Evolutionary conservation across 176 grass and related monocot species (phyloP).

Genomic region (Typha latifolia): DNA sequence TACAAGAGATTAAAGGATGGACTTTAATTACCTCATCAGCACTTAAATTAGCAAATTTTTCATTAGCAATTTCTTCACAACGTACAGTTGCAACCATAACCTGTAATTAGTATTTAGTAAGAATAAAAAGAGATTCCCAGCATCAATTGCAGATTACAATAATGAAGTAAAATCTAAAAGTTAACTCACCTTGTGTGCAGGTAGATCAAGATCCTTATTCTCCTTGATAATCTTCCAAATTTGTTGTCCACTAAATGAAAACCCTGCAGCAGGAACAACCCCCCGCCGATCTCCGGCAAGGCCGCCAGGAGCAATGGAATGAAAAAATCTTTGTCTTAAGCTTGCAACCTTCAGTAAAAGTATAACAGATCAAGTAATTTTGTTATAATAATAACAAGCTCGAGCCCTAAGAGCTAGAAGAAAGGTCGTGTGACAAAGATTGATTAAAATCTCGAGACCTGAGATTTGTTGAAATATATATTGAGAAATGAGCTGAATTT

Average conservation of each 20-base stretch:
- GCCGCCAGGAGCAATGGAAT: constrained; percentile 90
- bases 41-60: constrained; percentile 70
- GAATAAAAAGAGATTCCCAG: not conserved
- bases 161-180: not conserved
- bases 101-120: constrained; percentile 25
- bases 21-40: constrained; percentile 54
- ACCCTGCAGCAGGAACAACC: constrained; percentile 92
- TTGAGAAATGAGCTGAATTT: no score
- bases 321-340: constrained; percentile 93
- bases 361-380: constrained; percentile 6
- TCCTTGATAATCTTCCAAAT: constrained; percentile 99
- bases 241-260: constrained; percentile 89
- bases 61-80: constrained; percentile 95
- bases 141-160: not conserved
- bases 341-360: constrained; percentile 46
- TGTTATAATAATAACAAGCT: no score
- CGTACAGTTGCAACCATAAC: constrained; percentile 99
- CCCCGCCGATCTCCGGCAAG: constrained; percentile 93
- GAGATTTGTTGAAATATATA: no score
- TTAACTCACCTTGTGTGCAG: constrained; percentile 80
- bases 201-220: constrained; percentile 97
- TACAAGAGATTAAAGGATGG: not conserved
- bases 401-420: no score
- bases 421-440: no score
- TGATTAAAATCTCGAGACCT: no score